Conservation (phyloP, 2,329 filamentous ascomycete species). For the Aplosporella prunicola region DNA sequence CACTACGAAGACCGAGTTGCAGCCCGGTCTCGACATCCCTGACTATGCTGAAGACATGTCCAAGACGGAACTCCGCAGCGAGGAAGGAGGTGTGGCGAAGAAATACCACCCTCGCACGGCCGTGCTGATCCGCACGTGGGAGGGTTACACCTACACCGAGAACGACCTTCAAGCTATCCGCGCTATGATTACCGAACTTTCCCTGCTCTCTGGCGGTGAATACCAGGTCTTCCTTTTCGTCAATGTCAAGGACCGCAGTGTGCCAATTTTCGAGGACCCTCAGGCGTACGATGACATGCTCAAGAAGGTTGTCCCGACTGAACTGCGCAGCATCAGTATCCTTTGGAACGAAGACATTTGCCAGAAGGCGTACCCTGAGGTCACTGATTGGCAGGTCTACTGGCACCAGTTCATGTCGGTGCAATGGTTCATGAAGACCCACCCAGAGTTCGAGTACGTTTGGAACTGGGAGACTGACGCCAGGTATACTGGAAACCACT, state of each 20-base stretch:
- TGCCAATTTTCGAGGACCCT: slow-evolving; percentile 51
- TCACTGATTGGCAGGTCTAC: slow-evolving; percentile 41
- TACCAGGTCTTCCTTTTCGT: slow-evolving; percentile 41
- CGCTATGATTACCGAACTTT: slow-evolving; percentile 37
- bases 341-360: slow-evolving; percentile 58
- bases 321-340: slow-evolving; percentile 61
- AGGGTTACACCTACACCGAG: slow-evolving; percentile 37
- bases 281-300: slow-evolving; percentile 52
- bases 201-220: slow-evolving; percentile 37
- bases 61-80: slow-evolving; percentile 9
- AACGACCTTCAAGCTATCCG: slow-evolving; percentile 39
- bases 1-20: slow-evolving; percentile 17
- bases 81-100: slow-evolving; percentile 5
- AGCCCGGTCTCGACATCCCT: slow-evolving; percentile 8
- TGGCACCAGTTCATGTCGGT: slow-evolving; percentile 60
- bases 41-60: slow-evolving; percentile 5
- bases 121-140: slow-evolving; percentile 38
- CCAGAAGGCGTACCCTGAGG: slow-evolving; percentile 40
- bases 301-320: slow-evolving; percentile 53
- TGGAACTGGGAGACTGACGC: slow-evolving; percentile 85
- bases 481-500: slow-evolving; percentile 70
- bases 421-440: slow-evolving; percentile 65
- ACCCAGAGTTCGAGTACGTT: slow-evolving; percentile 70
- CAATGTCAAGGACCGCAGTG: slow-evolving; percentile 43
- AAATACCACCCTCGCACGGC: slow-evolving; percentile 37